Evolutionary conservation across 73 alveolate species (phyloP), one percentile per base, ranked within the genome.

Genomic region (Blepharisma stoltei): DNA sequence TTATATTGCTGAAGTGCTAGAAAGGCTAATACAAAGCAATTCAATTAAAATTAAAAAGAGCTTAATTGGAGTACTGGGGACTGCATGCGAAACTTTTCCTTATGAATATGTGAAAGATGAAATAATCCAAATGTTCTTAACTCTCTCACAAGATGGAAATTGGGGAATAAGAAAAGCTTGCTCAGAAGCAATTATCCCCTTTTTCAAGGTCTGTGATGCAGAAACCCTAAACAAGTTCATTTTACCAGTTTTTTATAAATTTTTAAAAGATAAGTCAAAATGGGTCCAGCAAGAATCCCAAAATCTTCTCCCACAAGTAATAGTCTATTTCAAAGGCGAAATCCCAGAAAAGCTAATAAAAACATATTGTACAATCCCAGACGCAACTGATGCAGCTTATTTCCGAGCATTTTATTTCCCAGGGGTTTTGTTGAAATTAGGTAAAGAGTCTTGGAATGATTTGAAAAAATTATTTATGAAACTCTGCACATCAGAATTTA

Each of bases 181-280:
- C 41, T 32, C 41, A 3, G 41, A 32, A 32, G 41, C 41, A 32
- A 32, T 32, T 32, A 32, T 32, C 41, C 41, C 41, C 3, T 32
- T 32, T 32, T 32, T 32, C 41, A 32, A 32, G 41, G 41, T 32
- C 41, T 32, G 41, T 32, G 41, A 32, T 3, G 41, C 41, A 32
- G 41, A 32, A 32, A 32, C 41, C 41, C 41, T 32, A 32, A 32
- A 32, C 41, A 32, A 32, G 41, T 32, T 32, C 41, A 8, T 60
- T 9, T 38, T 60, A 9, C 73, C 73, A 60, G 23, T 60, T 20
- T 60, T 20, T 38, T 60, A 38, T 25, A 60, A 60, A 60, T 60
- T 25, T 9, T 38, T 60, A 25, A 25, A 60, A 9, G 73, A 60
- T 25, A 60, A 60, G 73, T 60, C 73, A 25, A 60, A 60, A 60